Base-by-base conservation (phyloP, 73 alveolate species). In the Blepharisma stoltei region DNA sequence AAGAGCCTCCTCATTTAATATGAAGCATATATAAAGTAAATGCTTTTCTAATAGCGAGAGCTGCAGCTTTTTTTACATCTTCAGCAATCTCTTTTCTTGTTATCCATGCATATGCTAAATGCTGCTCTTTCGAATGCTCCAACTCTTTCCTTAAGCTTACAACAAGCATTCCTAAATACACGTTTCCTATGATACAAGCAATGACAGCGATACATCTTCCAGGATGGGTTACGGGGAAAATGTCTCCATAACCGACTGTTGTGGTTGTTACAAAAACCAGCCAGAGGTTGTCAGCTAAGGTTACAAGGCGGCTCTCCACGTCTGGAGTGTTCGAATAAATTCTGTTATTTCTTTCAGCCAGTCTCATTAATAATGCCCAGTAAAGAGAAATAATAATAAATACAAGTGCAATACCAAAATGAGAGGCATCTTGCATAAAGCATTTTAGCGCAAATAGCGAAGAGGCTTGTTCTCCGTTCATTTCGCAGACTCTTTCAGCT, bases 401-500 rank as follows among this genome's bases (percentile, higher is more conserved):
- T 9, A 60, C 73, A 18, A 60, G 14, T 14, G 18, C 46, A 38
- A 60, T 60, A 2, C 73, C 73, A 14, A 60, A 14, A 60, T 14
- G 23, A 14, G 73, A 38, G 23, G 46, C 23, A 38, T 60, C 73
- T 60, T 60, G 73, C 11, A 60, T 60, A 38, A 20, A 60, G 45
- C 73, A 14, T 25, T 60, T 60, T 60, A 60, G 4, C 3, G 73
- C 73, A 25, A 60, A 60, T 60, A 60, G n/a, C 23, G 73, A n/a
- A 60, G 14, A n/a, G 0, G 73, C 73, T 14, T n/a, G 0, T 4
- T 60, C 49, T 2, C 73, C 73, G 46, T 60, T n/a, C 23, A n/a
- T 60, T 60, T 60, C 73, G 5, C 73, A 60, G 11, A 60, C 73
- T 25, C 46, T 60, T 25, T 60, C 73, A 60, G 73, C 73, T 60